These are phyloP conservation scores for Ganoderma multipileum DNA, from an alignment of 1,284 basidiomycete genomes.

Conservation along the genomic window DNA sequence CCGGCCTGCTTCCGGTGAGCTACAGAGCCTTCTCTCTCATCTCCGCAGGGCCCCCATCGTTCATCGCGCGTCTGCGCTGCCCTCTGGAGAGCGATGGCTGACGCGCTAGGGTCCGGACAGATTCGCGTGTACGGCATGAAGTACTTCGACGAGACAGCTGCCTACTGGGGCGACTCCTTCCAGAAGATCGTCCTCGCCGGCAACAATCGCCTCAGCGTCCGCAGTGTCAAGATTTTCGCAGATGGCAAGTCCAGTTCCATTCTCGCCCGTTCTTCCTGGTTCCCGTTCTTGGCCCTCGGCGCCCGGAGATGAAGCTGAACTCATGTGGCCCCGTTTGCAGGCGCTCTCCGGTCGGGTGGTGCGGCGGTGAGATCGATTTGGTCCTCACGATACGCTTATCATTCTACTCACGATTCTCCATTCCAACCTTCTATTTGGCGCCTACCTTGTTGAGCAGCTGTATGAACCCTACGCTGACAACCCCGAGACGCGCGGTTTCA, in stretches of 20 bases:
- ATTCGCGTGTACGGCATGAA: slow-evolving; percentile 79
- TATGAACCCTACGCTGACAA: slow-evolving; percentile 86
- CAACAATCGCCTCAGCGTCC: slow-evolving; percentile 69
- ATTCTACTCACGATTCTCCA: slow-evolving; percentile 8
- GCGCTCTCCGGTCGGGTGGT: slow-evolving; percentile 89
- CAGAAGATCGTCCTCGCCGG: slow-evolving; percentile 62
- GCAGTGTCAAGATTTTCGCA: slow-evolving; percentile 90
- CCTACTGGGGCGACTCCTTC: slow-evolving; percentile 81
- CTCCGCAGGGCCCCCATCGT: slow-evolving; percentile 3
- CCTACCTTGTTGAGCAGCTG: slow-evolving; percentile 47
- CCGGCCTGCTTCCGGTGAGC: slow-evolving; percentile 67
- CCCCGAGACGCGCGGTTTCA: slow-evolving; percentile 76
- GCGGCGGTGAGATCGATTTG: slow-evolving; percentile 70
- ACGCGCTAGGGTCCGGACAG: slow-evolving; percentile 42
- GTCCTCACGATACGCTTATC: not conserved
- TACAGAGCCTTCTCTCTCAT: not conserved
- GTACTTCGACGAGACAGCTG: slow-evolving; percentile 69
- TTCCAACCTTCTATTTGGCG: not conserved
- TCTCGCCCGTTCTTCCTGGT: not conserved
- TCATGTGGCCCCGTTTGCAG: slow-evolving; percentile 44
- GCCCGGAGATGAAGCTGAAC: slow-evolving; percentile 12
- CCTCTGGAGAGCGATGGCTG: slow-evolving; percentile 1
- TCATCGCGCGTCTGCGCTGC: slow-evolving; percentile 1
- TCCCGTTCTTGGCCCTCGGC: not conserved
- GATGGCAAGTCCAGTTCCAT: slow-evolving; percentile 59